Evolutionary conservation across 352 stramenopile species (phyloP).

Genomic region (Phytophthora citrophthora): DNA sequence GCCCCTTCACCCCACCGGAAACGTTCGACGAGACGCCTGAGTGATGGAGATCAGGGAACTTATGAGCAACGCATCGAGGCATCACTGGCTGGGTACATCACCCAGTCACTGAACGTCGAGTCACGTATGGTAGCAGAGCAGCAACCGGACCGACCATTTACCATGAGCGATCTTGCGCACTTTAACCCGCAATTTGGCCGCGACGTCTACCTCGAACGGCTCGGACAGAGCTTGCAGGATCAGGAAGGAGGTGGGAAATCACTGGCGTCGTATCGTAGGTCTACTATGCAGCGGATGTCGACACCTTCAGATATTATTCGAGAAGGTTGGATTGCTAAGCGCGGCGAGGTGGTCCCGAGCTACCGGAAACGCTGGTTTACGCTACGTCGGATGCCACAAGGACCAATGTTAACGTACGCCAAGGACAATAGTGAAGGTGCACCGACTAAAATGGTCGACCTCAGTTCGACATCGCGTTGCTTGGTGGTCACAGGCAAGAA

Average conservation of each 20-base stretch:
- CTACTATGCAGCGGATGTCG: constrained; percentile 64
- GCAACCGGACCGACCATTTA: constrained; percentile 50
- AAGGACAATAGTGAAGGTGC: constrained; percentile 65
- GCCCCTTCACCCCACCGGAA: constrained; percentile 31
- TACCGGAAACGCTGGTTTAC: constrained; percentile 88
- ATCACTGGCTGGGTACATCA: constrained; percentile 60
- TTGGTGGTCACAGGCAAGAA: constrained; percentile 60
- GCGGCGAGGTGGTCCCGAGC: constrained; percentile 73
- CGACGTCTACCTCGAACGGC: constrained; percentile 71
- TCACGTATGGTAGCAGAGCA: constrained; percentile 38
- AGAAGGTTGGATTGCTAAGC: constrained; percentile 85
- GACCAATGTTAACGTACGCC: constrained; percentile 79
- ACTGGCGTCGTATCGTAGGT: constrained; percentile 71
- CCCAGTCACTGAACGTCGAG: constrained; percentile 55
- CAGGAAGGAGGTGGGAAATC: constrained; percentile 62
- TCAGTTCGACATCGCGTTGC: constrained; percentile 81
- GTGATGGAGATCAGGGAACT: constrained; percentile 48
- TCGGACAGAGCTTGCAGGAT: constrained; percentile 67
- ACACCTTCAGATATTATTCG: constrained; percentile 44
- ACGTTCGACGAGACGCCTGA: constrained; percentile 41
- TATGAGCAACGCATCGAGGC: constrained; percentile 79
- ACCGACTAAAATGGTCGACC: constrained; percentile 69
- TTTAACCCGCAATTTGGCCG: constrained; percentile 79
- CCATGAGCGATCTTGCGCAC: constrained; percentile 64
- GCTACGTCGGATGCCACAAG: constrained; percentile 75